Conservation (phyloP, 2,329 filamentous ascomycete species). For the Colletotrichum kahawae region DNA sequence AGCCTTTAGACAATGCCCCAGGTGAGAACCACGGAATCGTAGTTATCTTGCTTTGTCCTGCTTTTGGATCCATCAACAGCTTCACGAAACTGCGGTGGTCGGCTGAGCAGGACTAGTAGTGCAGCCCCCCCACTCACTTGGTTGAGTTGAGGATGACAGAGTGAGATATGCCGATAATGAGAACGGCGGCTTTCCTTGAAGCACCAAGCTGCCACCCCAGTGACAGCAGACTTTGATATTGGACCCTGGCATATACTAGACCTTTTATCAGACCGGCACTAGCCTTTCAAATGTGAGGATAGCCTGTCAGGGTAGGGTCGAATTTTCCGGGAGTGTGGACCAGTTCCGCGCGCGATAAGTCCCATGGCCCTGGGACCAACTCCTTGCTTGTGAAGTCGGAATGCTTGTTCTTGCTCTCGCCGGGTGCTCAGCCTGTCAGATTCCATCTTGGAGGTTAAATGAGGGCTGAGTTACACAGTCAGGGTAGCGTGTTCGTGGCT, state of each 20-base stretch:
- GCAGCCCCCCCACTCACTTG: not conserved
- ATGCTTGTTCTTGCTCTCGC: not conserved
- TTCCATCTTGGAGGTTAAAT: not conserved
- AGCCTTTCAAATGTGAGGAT: not conserved
- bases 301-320: not conserved
- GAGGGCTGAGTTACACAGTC: not conserved
- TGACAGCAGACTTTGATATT: not conserved
- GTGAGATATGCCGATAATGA: not conserved
- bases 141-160: not conserved
- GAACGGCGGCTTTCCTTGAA: not conserved
- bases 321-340: not conserved
- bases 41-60: not conserved
- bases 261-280: not conserved
- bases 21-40: not conserved
- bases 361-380: not conserved
- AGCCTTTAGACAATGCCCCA: not conserved
- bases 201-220: not conserved
- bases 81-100: not conserved
- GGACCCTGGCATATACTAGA: not conserved
- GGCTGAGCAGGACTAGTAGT: not conserved
- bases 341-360: not conserved
- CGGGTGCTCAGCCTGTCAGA: not conserved
- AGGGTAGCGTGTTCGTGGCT: not conserved
- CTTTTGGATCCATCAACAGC: not conserved
- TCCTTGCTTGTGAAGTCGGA: not conserved